Evolutionary conservation across 768 basidiomycete species (phyloP).

Genomic region (Tylopilus intermedius): DNA sequence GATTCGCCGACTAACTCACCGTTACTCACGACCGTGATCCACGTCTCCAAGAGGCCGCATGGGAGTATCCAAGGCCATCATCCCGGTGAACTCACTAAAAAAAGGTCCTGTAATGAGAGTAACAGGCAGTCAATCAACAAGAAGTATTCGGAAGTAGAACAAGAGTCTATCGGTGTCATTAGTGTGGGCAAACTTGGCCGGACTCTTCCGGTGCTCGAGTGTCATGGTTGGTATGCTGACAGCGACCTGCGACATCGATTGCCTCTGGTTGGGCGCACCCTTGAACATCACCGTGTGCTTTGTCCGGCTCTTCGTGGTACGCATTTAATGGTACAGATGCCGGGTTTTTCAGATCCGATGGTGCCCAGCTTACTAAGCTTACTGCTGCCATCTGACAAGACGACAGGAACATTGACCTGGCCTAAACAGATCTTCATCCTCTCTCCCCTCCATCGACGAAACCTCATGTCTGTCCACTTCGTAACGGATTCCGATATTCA

Average conservation of each 20-base stretch:
- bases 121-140: neutral
- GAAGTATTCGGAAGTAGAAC: neutral
- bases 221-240: neutral
- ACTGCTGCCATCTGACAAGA: no score
- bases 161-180: neutral
- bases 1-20: neutral
- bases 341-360: no score
- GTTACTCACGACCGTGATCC: neutral
- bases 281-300: neutral
- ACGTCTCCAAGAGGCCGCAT: neutral
- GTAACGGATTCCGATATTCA: neutral
- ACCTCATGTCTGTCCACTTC: constrained; percentile 1
- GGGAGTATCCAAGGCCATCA: neutral
- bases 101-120: neutral
- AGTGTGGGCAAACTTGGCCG: neutral
- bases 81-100: neutral
- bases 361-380: no score
- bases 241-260: neutral
- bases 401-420: constrained; percentile 5
- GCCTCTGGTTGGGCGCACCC: no score
- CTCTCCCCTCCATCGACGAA: constrained; percentile 8
- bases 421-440: constrained; percentile 3
- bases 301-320: neutral
- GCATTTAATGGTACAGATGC: no score
- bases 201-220: neutral